Conservation (phyloP, 208 protist genomes). For the Phytomonas sp. region DNA sequence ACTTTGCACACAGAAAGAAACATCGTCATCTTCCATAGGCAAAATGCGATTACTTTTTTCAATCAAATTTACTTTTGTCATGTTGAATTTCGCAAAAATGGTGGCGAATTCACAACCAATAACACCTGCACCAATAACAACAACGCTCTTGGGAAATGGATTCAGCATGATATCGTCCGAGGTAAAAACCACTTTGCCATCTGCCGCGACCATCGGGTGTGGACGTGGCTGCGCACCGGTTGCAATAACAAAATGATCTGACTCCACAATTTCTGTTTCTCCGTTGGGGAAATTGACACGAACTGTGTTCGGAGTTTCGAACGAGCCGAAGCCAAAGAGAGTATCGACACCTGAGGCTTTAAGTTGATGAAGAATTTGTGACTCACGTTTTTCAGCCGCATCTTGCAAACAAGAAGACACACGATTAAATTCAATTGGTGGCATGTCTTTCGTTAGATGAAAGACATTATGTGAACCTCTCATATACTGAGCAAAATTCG, state of each 20-base stretch:
- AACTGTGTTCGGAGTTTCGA: conserved; percentile 43
- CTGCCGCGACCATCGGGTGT: conserved; percentile 54
- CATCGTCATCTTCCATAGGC: conserved; percentile 86
- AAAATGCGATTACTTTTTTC: conserved; percentile 81
- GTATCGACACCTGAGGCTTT: conserved; percentile 37
- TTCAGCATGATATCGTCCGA: conserved; percentile 86
- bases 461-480: conserved; percentile 25
- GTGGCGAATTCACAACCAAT: conserved; percentile 90
- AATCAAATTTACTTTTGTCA: conserved; percentile 81
- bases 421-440: conserved; percentile 45
- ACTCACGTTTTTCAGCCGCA: conserved; percentile 56
- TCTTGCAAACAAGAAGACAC: conserved; percentile 41
- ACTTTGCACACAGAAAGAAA: conserved; percentile 75
- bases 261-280: conserved; percentile 36
- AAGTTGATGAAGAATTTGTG: conserved; percentile 65
- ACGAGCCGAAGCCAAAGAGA: conserved; percentile 32
- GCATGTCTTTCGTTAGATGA: conserved; percentile 36
- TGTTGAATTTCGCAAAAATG: conserved; percentile 87
- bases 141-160: conserved; percentile 79
- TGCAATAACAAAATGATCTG: conserved; percentile 87
- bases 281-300: conserved; percentile 16
- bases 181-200: conserved; percentile 82
- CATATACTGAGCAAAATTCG: conserved; percentile 64
- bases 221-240: conserved; percentile 68
- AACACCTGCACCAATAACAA: conserved; percentile 88